Base-by-base conservation (phyloP, 192 early-diverging fungal species). In the Backusella circina region DNA sequence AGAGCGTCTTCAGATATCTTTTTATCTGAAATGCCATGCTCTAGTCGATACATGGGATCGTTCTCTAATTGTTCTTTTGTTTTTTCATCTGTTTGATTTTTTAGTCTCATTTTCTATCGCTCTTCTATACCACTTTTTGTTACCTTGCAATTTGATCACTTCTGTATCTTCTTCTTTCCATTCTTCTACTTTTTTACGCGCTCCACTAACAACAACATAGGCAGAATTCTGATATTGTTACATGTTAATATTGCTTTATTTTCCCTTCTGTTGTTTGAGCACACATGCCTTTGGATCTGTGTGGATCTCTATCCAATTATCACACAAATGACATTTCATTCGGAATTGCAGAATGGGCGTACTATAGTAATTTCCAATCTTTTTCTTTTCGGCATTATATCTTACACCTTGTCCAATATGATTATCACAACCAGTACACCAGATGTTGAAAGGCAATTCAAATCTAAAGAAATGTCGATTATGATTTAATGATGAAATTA, bases 381-480 rank as follows among this genome's bases (percentile, higher is more conserved):
- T 93, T 79, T 95, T 95, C 85, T 98, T 98, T 78, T 98, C 94
- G 3, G 97, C 96, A 86, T 98, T 98, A 77, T 94, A 97, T 39
- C 97, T 88, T 21, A 95, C 90, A n/a, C 92, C 94, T 86, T 88
- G 95, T 50, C 92, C 95, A 72, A 97, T 88, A 80, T 95, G 90
- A 1, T 91, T 91, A 69, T 89, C 86, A 82, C 97, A 98, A 16
- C 91, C 91, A 51, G 83, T 76, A 82, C 97, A 97, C 95, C 94
- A 97, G 16, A 98, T 93, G 74, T 90, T 92, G 80, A 89, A 98
- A 5, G 96, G 96, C 65, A 98, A 75, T 79, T 96, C 95, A 77
- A 98, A 95, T 39, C 93, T 88, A 71, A 16, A 64, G 18, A 18
- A 10, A 30, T 16, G 39, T 2, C 5, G 13, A n/a, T n/a, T 47